Evolutionary conservation across 1,284 basidiomycete species (phyloP), one percentile per base, ranked within the genome.

Genomic region (Gomphus bonarii): DNA sequence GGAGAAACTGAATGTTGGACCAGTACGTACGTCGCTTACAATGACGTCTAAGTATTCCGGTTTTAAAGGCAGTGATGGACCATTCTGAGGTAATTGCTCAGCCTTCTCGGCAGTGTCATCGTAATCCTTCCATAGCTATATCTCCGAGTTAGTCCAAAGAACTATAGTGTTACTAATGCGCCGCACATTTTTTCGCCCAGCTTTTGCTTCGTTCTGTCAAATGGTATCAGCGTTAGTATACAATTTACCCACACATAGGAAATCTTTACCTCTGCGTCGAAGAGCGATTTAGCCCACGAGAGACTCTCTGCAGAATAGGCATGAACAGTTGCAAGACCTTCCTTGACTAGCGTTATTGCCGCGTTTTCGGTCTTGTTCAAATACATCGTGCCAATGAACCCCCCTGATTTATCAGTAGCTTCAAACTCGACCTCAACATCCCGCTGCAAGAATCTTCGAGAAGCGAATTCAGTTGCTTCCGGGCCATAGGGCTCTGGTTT

Each of bases 361-460:
- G 81, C 85, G 67, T 97, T 98, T 62, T 92, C 88, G 1, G 74
- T 82, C 67, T 91, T 80, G 65, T 80, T 91, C 64, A 88, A 63
- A 70, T 88, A 97, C 57, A 97, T 75, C 0, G 86, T 74, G 16
- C 95, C 95, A 63, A 99, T 95, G 73, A 97, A 98, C 7, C 95
- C 95, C 42, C 95, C 95, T 16, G 87, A 87, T 73, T 97, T 97
- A 75, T 99, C 95, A 14, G 87, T 84, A 47, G 82, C 80, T 59
- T 95, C 89, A 48, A 97, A 84, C 63, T 91, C 86, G 60, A 98
- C 84, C 70, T 99, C 95, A 14, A 94, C 87, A 65, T 99, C 97
- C 25, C 95, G 83, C 70, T 99, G 97, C 82, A 97, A 85, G 65
- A 88, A 93, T 59, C 79, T 79, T 50, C 82, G 81, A 11, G 81